Conservation (phyloP, 495 filamentous ascomycete genomes). For the Aspergillus indologenus region DNA sequence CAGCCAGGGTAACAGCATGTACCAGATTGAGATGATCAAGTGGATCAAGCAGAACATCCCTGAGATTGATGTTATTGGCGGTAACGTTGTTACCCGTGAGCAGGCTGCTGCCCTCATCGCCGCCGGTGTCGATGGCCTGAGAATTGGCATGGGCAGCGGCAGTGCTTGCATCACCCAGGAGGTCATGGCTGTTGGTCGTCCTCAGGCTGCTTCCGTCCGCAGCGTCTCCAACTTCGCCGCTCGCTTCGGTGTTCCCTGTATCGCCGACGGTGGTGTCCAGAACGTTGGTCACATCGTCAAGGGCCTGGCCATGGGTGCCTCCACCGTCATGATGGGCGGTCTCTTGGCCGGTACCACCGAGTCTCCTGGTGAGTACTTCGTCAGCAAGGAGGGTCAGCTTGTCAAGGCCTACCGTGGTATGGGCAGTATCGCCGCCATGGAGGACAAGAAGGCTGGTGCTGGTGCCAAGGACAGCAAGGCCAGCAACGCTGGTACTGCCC, state of each 20-base stretch:
- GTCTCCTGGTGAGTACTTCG: conserved; percentile 94
- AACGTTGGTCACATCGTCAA: conserved; percentile 99
- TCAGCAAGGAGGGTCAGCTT: conserved; percentile 90
- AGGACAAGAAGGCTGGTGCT: conserved; percentile 87
- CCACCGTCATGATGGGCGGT: conserved; percentile 99
- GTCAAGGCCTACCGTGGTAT: conserved; percentile 99
- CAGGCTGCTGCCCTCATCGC: conserved; percentile 91
- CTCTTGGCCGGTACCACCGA: conserved; percentile 96
- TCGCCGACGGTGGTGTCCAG: conserved; percentile 96
- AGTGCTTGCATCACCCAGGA: conserved; percentile 99
- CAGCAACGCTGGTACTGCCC: conserved; percentile 92
- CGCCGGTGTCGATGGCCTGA: conserved; percentile 91
- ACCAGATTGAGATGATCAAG: conserved; percentile 95
- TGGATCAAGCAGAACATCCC: conserved; percentile 87
- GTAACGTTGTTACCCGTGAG: conserved; percentile 95
- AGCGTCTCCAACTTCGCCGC: conserved; percentile 84
- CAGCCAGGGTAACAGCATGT: conserved; percentile 96
- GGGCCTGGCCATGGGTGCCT: conserved; percentile 89
- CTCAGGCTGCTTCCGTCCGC: conserved; percentile 89
- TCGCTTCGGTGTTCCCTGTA: conserved; percentile 94
- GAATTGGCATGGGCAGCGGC: conserved; percentile 98
- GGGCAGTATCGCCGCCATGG: conserved; percentile 98
- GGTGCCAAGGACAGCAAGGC: conserved; percentile 68
- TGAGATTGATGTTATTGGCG: conserved; percentile 87
- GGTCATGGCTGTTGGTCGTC: conserved; percentile 97